Evolutionary conservation across 129 eudicot genomes (phyloP).

Genomic region (Artemisia annua): DNA sequence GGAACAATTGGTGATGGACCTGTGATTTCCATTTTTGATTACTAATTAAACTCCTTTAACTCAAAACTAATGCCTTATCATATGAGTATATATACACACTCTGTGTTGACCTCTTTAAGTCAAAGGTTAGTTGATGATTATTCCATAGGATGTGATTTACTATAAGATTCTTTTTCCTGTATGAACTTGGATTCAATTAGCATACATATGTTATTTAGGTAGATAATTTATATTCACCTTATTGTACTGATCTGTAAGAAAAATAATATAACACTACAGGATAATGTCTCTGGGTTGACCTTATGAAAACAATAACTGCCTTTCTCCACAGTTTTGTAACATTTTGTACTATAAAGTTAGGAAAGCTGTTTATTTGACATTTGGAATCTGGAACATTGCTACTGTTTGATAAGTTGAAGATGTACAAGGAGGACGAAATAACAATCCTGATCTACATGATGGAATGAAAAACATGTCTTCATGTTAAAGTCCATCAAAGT

Average conservation of each 20-base stretch:
- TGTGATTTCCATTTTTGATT: constrained; percentile 30
- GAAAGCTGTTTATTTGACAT: too few species aligned
- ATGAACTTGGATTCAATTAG: neutral
- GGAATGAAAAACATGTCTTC: too few species aligned
- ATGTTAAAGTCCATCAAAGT: too few species aligned
- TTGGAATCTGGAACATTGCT: too few species aligned
- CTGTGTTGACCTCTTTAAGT: neutral
- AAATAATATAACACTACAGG: neutral
- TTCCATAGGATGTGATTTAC: neutral
- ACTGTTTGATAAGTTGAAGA: too few species aligned
- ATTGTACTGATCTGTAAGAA: constrained; percentile 2
- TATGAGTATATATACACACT: constrained; percentile 13
- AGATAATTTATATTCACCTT: constrained; percentile 13
- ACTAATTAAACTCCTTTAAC: neutral
- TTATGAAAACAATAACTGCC: neutral
- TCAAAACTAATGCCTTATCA: constrained; percentile 1
- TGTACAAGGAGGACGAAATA: too few species aligned
- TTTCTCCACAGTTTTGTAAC: too few species aligned
- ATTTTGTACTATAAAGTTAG: too few species aligned
- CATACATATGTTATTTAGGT: neutral
- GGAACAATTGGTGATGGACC: constrained; percentile 62
- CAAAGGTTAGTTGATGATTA: constrained; percentile 12
- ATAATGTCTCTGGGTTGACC: neutral
- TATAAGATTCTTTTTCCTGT: constrained; percentile 29
- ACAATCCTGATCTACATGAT: too few species aligned